These are phyloP conservation scores for Solanum hybrid DNA, from an alignment of 305 asterid species.

Conservation along the genomic window DNA sequence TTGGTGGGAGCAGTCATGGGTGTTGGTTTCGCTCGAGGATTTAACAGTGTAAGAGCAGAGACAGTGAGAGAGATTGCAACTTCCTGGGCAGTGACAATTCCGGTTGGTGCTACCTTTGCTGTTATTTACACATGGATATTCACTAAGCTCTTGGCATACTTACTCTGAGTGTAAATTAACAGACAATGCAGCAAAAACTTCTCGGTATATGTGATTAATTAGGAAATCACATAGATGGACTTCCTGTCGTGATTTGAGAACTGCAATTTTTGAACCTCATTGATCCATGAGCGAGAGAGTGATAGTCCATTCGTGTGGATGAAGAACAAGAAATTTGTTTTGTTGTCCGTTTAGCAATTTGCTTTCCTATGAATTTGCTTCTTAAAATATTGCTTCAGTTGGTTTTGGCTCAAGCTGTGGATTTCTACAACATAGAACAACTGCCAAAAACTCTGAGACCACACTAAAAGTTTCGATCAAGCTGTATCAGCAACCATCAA, in stretches of 20 bases:
- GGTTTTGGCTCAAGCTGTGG: not conserved
- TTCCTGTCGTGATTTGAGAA: slow-evolving; percentile 8
- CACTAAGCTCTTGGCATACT: slow-evolving; percentile 48
- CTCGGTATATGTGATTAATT: slow-evolving; percentile 5
- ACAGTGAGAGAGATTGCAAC: slow-evolving; percentile 83
- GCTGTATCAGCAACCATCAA: not conserved
- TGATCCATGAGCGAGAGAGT: slow-evolving; percentile 4
- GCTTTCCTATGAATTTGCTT: not conserved
- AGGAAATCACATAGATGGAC: slow-evolving; percentile 1
- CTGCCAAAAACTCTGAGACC: not conserved
- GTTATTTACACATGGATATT: slow-evolving; percentile 76
- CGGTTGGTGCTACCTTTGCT: slow-evolving; percentile 70
- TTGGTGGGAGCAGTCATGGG: slow-evolving; percentile 97
- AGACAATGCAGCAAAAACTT: slow-evolving; percentile 6
- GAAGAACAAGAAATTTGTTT: not conserved
- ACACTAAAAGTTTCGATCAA: not conserved
- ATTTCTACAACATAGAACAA: not conserved
- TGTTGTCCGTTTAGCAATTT: not conserved
- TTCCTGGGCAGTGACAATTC: slow-evolving; percentile 84
- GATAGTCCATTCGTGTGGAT: not conserved
- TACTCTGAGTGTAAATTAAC: slow-evolving; percentile 32
- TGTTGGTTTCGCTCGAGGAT: slow-evolving; percentile 86
- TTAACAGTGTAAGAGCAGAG: slow-evolving; percentile 82
- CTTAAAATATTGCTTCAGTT: not conserved
- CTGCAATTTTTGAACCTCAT: not conserved